Evolutionary conservation across 371 early-diverging fungal genomes (phyloP), one percentile per base, ranked within the genome.

Genomic region (Mortierella polycephala): DNA sequence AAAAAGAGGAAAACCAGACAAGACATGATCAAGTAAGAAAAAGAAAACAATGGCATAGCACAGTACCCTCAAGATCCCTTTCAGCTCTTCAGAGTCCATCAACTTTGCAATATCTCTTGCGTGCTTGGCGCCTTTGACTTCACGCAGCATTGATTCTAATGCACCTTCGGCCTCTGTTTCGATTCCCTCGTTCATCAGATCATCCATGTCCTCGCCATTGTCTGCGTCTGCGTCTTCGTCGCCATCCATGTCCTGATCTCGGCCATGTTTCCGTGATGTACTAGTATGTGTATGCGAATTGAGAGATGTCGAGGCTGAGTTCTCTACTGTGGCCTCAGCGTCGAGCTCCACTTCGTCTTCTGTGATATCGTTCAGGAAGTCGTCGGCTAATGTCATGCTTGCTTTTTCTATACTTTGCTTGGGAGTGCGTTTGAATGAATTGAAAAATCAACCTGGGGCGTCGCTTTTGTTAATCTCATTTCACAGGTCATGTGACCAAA

Each of bases 361-460:
- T 16, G 66, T 91, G 20, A 91, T 85, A 75, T 93, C 94, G 7
- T 91, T 92, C 13, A 91, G 87, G 23, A 94, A 83, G 74, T 93
- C 93, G 62, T 92, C 92, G n/a, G 91, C 92, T 57, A 92, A 82
- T 45, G 91, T 86, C 30, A 30, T 30, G 30, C 30, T 30, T 30
- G 30, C 30, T 30, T 4, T 30, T 30, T 30, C 30, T 30, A 30
- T 30, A 4, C 30, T 4, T 30, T 30, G 30, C 30, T 30, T 30
- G 30, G 30, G 30, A 30, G 30, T 30, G 30, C 30, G 30, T 30
- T 30, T 30, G 30, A 30, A 30, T 30, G 30, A 30, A 30, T 30
- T 30, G 30, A 30, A 30, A 30, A 30, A 30, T 30, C 30, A 30
- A 30, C 30, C 1, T 30, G 30, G 30, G 30, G 4, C 30, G 30